phyloP scores from a whole-genome alignment of 192 early-diverging fungal genomes.

The Globomyces pollinis-pini region DNA sequence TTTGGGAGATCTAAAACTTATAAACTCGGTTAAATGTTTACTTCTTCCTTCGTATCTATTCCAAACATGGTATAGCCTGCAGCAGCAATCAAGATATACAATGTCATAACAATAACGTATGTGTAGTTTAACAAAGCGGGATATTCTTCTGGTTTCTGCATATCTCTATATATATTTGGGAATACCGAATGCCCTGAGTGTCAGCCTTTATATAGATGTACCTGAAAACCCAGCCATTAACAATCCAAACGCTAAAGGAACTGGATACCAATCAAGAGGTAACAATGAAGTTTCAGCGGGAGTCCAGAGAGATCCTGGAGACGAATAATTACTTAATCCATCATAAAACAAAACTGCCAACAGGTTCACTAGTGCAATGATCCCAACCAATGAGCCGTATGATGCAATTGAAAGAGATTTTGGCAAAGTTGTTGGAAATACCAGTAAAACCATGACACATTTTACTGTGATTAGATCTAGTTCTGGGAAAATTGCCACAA shows the following conservation, averaged over 20 bases:
- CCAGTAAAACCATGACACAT: constrained; percentile 28
- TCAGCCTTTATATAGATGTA: too few species aligned
- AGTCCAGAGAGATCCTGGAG: constrained; percentile 51
- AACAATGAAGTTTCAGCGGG: constrained; percentile 44
- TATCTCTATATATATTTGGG: constrained; percentile 60
- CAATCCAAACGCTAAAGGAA: constrained; percentile 26
- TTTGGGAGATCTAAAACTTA: constrained; percentile 62
- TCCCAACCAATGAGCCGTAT: constrained; percentile 50
- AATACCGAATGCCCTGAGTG: constrained; percentile 49
- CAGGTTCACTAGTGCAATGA: constrained; percentile 44
- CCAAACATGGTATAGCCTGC: constrained; percentile 70
- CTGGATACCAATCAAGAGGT: constrained; percentile 24
- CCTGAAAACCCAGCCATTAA: constrained; percentile 24
- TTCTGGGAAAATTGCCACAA: constrained; percentile 25
- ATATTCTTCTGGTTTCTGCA: constrained; percentile 43
- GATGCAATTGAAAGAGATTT: constrained; percentile 40
- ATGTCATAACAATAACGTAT: constrained; percentile 34
- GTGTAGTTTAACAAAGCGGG: constrained; percentile 45
- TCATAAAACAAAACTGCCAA: constrained; percentile 48
- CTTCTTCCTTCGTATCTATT: constrained; percentile 44
- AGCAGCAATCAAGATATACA: constrained; percentile 46
- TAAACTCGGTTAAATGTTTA: constrained; percentile 18
- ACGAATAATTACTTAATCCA: constrained; percentile 35
- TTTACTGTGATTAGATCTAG: constrained; percentile 32
- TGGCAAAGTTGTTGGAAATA: constrained; percentile 47